A percentile compares a stretch with the other conserved stretches of the same genome.
Evolutionary conservation across 176 grass and related monocot species (phyloP).

Genomic region (Musa beccarii): DNA sequence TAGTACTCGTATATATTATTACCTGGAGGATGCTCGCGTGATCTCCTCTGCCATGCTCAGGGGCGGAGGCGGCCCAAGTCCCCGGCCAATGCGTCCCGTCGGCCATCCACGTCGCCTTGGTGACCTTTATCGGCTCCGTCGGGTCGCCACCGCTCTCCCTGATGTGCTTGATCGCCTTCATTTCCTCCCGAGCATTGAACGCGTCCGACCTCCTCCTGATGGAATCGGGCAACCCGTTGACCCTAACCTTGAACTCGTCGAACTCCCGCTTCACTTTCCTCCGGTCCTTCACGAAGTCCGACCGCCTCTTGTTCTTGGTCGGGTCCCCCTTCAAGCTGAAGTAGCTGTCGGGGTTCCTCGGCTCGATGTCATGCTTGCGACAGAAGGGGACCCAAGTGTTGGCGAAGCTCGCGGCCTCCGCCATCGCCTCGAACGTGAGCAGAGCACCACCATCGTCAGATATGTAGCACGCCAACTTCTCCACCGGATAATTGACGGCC

Average conservation of each 20-base stretch:
- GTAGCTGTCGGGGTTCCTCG: slow-evolving; percentile 88
- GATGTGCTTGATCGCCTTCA: slow-evolving; percentile 90
- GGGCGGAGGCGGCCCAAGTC: slow-evolving; percentile 37
- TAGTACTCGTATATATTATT: background rate
- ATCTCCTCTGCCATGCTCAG: slow-evolving; percentile 75
- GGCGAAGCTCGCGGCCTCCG: slow-evolving; percentile 86
- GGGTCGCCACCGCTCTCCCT: slow-evolving; percentile 69
- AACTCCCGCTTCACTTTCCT: slow-evolving; percentile 90
- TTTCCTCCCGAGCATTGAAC: slow-evolving; percentile 93
- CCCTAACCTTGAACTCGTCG: slow-evolving; percentile 96
- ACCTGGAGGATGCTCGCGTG: slow-evolving; percentile 83
- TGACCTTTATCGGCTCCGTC: slow-evolving; percentile 66
- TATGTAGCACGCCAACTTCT: slow-evolving; percentile 91
- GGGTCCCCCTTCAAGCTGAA: slow-evolving; percentile 83
- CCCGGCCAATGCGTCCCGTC: slow-evolving; percentile 95
- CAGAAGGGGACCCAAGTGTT: slow-evolving; percentile 96
- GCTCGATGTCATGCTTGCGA: slow-evolving; percentile 92
- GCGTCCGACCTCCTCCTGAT: slow-evolving; percentile 80
- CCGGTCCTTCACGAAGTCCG: slow-evolving; percentile 84
- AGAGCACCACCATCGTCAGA: slow-evolving; percentile 85
- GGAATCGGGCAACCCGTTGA: slow-evolving; percentile 83
- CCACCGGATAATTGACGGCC: slow-evolving; percentile 79
- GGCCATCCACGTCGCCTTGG: slow-evolving; percentile 97
- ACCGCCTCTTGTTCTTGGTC: slow-evolving; percentile 73
- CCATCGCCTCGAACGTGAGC: slow-evolving; percentile 95